Evolutionary conservation across 768 basidiomycete genomes (phyloP).

Genomic region (Tricholoma terreum): DNA sequence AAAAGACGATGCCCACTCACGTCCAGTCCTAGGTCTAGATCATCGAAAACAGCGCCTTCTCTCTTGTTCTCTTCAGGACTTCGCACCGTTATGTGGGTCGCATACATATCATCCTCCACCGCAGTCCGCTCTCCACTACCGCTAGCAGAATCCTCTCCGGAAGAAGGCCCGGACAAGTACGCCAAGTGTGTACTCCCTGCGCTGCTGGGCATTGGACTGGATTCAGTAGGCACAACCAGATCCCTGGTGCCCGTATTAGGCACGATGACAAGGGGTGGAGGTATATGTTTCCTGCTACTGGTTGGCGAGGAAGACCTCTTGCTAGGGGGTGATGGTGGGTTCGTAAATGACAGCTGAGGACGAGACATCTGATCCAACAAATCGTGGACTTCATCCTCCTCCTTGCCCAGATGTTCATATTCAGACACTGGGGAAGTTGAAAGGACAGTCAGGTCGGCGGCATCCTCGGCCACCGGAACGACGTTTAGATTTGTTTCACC

Average conservation of each 20-base stretch:
- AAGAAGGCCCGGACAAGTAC: conserved; percentile 39
- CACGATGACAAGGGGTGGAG: conserved; percentile 56
- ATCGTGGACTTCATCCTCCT: conserved; percentile 41
- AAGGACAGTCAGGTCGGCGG: conserved; percentile 30
- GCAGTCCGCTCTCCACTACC: conserved; percentile 10
- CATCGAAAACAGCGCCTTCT: conserved; percentile 49
- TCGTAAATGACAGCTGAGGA: conserved; percentile 30
- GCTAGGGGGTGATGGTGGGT: conserved; percentile 37
- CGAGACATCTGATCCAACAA: conserved; percentile 41
- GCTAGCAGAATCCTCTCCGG: conserved; percentile 8
- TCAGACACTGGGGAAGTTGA: conserved; percentile 24
- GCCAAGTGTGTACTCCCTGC: conserved; percentile 40
- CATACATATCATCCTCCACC: conserved; percentile 41
- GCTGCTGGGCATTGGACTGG: conserved; percentile 35
- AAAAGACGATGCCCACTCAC: conserved; percentile 26
- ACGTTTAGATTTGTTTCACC: conserved; percentile 42
- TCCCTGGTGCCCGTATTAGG: conserved; percentile 31
- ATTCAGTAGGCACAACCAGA: conserved; percentile 31
- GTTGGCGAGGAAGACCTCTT: conserved; percentile 32
- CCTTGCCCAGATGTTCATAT: conserved; percentile 29
- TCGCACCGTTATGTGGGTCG: conserved; percentile 30
- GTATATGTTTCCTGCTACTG: conserved; percentile 41
- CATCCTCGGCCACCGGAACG: conserved; percentile 52
- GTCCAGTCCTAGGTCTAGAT: conserved; percentile 49
- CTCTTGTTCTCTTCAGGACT: conserved; percentile 43